A percentile compares a stretch with the other conserved stretches of the same genome.
These are phyloP conservation scores for Globisporangium paddicum DNA, from an alignment of 352 stramenopile genomes.

Conservation along the genomic window DNA sequence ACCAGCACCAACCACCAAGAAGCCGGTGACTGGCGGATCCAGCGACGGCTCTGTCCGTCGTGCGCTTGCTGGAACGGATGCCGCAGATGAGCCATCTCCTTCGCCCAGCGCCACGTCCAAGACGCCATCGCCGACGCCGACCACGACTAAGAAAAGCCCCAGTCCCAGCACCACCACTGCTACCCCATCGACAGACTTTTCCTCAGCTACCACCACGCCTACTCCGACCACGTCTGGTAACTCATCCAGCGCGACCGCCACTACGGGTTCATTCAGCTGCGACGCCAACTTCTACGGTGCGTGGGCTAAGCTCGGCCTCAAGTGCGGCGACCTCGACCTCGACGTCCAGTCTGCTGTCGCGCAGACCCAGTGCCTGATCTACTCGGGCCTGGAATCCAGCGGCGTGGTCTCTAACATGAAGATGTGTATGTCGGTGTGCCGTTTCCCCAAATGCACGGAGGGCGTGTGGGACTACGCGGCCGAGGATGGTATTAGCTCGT, in stretches of 20 bases:
- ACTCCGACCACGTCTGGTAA: constrained; percentile 14
- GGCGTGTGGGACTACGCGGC: constrained; percentile 74
- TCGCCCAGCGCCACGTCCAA: constrained; percentile 18
- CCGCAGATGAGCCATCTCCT: neutral
- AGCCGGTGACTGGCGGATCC: neutral
- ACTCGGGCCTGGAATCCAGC: constrained; percentile 53
- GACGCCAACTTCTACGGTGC: constrained; percentile 77
- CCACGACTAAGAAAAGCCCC: constrained; percentile 6
- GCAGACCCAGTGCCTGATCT: constrained; percentile 71
- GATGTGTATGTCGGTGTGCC: constrained; percentile 76
- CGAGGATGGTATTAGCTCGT: constrained; percentile 56
- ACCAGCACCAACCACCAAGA: constrained; percentile 5
- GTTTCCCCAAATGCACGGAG: constrained; percentile 69
- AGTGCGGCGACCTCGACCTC: constrained; percentile 42
- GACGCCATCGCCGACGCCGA: constrained; percentile 16
- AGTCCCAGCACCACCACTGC: neutral
- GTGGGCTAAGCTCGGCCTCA: constrained; percentile 63
- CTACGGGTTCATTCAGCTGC: constrained; percentile 55
- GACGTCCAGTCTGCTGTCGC: constrained; percentile 41
- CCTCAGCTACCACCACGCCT: constrained; percentile 11
- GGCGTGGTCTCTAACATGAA: constrained; percentile 46
- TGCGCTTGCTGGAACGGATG: constrained; percentile 6
- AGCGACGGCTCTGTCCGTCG: constrained; percentile 1
- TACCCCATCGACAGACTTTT: neutral
- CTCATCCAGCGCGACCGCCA: constrained; percentile 7